Conservation (phyloP, 176 grass and related monocot genomes). For the Cocos nucifera region DNA sequence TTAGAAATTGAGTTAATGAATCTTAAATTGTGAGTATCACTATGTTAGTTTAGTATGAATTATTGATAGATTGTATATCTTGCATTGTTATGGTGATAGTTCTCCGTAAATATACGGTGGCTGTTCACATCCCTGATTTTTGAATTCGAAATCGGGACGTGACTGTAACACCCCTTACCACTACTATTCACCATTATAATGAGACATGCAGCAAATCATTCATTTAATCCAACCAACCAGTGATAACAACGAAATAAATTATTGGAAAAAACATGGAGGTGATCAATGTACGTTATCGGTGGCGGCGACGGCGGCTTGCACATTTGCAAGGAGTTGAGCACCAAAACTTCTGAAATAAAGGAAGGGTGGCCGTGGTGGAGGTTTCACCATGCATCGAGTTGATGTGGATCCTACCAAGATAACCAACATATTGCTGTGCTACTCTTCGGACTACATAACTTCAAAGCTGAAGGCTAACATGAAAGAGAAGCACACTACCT, state of each 20-base stretch:
- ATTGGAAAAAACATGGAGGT: not conserved
- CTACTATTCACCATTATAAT: not conserved
- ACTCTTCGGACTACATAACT: not conserved
- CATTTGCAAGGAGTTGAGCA: constrained; percentile 54
- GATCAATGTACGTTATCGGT: constrained; percentile 35
- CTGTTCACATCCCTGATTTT: too few species aligned
- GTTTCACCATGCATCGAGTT: not conserved
- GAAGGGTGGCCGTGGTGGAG: not conserved
- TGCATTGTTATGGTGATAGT: too few species aligned
- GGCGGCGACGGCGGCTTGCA: constrained; percentile 32
- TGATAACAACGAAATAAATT: too few species aligned
- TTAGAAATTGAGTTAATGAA: too few species aligned
- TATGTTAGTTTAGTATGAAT: too few species aligned
- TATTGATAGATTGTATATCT: too few species aligned
- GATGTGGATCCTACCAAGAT: not conserved
- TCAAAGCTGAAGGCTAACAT: not conserved
- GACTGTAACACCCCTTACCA: constrained; percentile 22
- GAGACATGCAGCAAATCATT: too few species aligned
- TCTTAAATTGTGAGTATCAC: too few species aligned
- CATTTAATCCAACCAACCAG: too few species aligned
- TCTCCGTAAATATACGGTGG: too few species aligned
- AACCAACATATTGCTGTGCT: not conserved
- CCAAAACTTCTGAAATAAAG: constrained; percentile 43
- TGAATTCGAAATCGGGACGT: too few species aligned
- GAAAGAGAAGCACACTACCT: not conserved